These are phyloP conservation scores for Colletotrichum sp. DNA, from an alignment of 2,329 filamentous ascomycete genomes.

Conservation along the genomic window DNA sequence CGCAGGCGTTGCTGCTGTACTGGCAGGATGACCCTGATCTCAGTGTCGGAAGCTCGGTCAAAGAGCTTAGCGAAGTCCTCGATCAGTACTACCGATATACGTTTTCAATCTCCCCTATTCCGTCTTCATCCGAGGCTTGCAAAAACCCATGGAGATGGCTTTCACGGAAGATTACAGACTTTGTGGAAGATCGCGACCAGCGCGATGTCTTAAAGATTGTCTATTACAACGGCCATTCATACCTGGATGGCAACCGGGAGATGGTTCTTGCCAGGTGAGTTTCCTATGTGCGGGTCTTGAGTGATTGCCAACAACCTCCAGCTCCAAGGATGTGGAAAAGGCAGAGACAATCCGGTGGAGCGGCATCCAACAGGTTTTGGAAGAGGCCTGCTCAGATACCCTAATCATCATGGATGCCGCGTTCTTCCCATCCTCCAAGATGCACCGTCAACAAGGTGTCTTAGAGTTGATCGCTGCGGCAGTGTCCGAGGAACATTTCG, in stretches of 20 bases:
- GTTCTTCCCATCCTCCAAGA: slow-evolving; percentile 60
- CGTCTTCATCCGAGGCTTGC: slow-evolving; percentile 49
- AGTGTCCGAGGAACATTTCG: slow-evolving; percentile 56
- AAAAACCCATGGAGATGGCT: slow-evolving; percentile 61
- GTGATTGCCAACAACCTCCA: slow-evolving; percentile 29
- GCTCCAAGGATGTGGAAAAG: slow-evolving; percentile 51
- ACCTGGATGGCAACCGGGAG: slow-evolving; percentile 58
- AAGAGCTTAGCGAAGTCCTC: slow-evolving; percentile 55
- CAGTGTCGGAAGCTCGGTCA: slow-evolving; percentile 37
- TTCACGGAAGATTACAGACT: slow-evolving; percentile 54
- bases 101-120: slow-evolving; percentile 54
- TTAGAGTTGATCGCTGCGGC: slow-evolving; percentile 63
- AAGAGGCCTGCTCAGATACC: slow-evolving; percentile 60
- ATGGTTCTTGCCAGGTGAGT: slow-evolving; percentile 63
- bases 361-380: slow-evolving; percentile 60
- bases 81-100: slow-evolving; percentile 58
- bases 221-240: slow-evolving; percentile 62
- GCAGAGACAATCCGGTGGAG: slow-evolving; percentile 59
- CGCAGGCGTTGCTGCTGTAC: slow-evolving; percentile 56
- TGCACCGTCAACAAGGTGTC: slow-evolving; percentile 57
- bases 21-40: slow-evolving; percentile 61
- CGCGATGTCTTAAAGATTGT: slow-evolving; percentile 64
- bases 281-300: background rate
- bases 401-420: slow-evolving; percentile 64
- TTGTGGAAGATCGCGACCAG: slow-evolving; percentile 57